Evolutionary conservation across 2,329 filamentous ascomycete species (phyloP).

Genomic region (Colletotrichum zoysiae): DNA sequence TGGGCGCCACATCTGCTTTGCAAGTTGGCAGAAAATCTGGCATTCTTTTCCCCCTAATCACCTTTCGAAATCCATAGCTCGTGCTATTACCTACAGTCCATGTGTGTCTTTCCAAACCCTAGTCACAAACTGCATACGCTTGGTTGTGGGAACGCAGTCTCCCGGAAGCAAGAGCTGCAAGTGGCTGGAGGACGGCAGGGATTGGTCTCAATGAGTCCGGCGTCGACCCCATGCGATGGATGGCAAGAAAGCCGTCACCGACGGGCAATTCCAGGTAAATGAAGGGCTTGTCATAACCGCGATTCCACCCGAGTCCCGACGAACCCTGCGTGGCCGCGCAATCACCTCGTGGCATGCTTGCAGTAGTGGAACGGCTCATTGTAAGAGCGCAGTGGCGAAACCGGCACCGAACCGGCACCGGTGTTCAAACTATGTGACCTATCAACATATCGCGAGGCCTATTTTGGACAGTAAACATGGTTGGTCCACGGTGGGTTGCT

Average conservation of each 20-base stretch:
- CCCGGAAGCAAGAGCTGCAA: not conserved
- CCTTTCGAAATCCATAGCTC: too few species aligned
- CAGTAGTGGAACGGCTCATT: not conserved
- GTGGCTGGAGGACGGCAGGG: not conserved
- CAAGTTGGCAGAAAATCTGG: not conserved
- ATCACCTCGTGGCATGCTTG: constrained; percentile 1
- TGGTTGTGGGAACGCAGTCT: not conserved
- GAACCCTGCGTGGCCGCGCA: constrained; percentile 17
- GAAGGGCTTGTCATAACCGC: not conserved
- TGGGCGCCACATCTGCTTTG: not conserved
- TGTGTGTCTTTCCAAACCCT: not conserved
- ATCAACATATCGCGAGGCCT: not conserved
- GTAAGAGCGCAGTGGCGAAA: not conserved
- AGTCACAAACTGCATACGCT: not conserved
- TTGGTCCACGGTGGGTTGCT: too few species aligned
- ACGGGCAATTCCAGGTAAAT: constrained; percentile 9
- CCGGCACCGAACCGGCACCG: constrained; percentile 8
- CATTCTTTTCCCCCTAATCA: not conserved
- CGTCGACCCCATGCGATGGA: not conserved
- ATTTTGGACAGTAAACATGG: too few species aligned
- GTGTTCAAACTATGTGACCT: too few species aligned
- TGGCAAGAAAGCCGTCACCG: not conserved
- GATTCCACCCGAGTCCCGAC: too few species aligned
- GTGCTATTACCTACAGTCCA: too few species aligned
- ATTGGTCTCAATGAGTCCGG: too few species aligned